Evolutionary conservation across 768 basidiomycete genomes (phyloP).

Genomic region (Leccinum sublutescens): DNA sequence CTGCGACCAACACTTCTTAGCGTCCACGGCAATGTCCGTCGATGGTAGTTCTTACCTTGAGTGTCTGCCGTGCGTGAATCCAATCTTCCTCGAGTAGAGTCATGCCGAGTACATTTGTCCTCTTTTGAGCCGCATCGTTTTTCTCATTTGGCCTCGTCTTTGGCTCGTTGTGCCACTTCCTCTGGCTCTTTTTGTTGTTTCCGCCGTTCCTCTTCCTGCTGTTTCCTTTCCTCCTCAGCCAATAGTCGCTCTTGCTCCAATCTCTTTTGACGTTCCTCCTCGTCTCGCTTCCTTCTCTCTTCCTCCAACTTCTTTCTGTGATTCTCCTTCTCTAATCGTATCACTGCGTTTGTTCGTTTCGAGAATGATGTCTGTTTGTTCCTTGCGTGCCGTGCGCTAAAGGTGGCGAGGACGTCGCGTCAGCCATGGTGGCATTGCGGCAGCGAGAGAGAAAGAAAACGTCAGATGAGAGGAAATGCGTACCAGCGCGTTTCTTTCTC

Average conservation of each 20-base stretch:
- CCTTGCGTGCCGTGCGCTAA: conserved; percentile 42
- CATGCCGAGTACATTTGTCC: conserved; percentile 47
- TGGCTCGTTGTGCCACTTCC: conserved; percentile 29
- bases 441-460: background rate
- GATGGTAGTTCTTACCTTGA: conserved; percentile 46
- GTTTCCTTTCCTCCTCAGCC: conserved; percentile 43
- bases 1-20: conserved; percentile 37
- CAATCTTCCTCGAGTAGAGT: conserved; percentile 63
- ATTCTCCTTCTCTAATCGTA: conserved; percentile 63
- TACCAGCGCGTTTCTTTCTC: conserved; percentile 52
- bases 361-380: conserved; percentile 21
- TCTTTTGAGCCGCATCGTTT: conserved; percentile 35
- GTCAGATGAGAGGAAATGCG: conserved; percentile 10
- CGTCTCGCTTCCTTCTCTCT: conserved; percentile 51
- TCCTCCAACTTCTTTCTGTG: conserved; percentile 50
- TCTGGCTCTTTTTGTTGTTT: conserved; percentile 24
- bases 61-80: conserved; percentile 49
- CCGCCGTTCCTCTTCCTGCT: conserved; percentile 42
- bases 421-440: background rate
- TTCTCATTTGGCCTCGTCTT: conserved; percentile 34
- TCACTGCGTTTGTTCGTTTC: conserved; percentile 36
- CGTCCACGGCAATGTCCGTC: conserved; percentile 20
- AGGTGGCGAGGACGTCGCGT: background rate
- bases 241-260: conserved; percentile 48
- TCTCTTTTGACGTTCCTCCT: conserved; percentile 44